phyloP scores from a whole-genome alignment of 164 flowering plant species.

The Chimonanthus praecox region DNA sequence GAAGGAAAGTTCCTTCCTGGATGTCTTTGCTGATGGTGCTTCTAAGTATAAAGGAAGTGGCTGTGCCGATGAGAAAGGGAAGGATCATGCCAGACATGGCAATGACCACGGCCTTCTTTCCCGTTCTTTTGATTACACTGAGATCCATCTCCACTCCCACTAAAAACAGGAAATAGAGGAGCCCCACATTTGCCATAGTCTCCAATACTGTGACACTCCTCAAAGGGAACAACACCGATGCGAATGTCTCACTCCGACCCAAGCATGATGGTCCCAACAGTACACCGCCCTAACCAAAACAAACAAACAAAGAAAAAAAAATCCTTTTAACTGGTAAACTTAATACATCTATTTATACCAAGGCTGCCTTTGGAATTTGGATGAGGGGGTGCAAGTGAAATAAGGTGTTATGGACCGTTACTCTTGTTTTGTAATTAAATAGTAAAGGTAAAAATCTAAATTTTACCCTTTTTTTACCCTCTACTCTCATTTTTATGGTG shows the following conservation, averaged over 20 bases:
- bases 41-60: conserved; percentile 16
- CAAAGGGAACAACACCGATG: conserved; percentile 13
- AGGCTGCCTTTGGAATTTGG: no score
- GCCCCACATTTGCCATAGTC: conserved; percentile 36
- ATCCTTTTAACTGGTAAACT: not conserved
- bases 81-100: conserved; percentile 28
- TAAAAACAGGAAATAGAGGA: conserved; percentile 31
- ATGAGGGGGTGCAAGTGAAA: no score
- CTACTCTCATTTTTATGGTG: no score
- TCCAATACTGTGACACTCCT: conserved; percentile 24
- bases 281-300: conserved; percentile 20
- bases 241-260: conserved; percentile 7
- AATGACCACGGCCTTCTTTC: conserved; percentile 17
- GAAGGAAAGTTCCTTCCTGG: conserved; percentile 16
- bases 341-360: no score
- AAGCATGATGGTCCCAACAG: conserved; percentile 29
- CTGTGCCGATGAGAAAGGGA: conserved; percentile 23
- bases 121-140: conserved; percentile 12
- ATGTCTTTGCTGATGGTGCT: not conserved
- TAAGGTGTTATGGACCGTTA: no score
- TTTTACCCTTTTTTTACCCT: no score
- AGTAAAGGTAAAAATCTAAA: no score
- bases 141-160: conserved; percentile 35
- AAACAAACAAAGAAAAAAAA: no score
- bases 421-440: no score